Evolutionary conservation across 2,329 filamentous ascomycete genomes (phyloP), one percentile per base, ranked within the genome.

Genomic region (Hypoxylon sp.): DNA sequence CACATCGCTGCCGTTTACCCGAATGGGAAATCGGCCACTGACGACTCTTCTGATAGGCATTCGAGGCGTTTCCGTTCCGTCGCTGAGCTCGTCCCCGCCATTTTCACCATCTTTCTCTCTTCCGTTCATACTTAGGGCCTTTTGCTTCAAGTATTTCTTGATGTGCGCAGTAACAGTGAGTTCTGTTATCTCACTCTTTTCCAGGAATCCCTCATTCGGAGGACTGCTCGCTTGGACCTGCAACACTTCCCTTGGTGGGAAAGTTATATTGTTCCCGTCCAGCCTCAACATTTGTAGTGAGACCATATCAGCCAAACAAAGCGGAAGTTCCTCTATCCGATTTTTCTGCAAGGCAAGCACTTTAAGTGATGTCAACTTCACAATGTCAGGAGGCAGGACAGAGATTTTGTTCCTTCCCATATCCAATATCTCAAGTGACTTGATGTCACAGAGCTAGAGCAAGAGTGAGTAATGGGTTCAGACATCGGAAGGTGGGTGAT

Each of bases 291-390:
- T 92, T 77, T 95, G 93, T 65, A 98, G 82, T 60, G 93, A 96
- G 62, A 87, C 90, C 92, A 98, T 97, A 70, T 97, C 94, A 60
- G 93, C 93, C 21, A 98, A 82, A 71, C 93, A 94, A 5, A 92
- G 82, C 1, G 95, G 95, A 17, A 98, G 83, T 72, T 94, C 91
- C 70, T 93, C 90, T 73, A 98, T 93, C 65, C 91, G 89, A 78
- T 98, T 98, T 76, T 92, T 93, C 72, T 93, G 91, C 36, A 98
- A 87, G 1, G 94, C 94, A 60, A 98, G 84, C 14, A 98, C 94
- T 76, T 97, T 97, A 70, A 98, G 83, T 1, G 93, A 97, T 4
- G 90, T 90, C 74, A 98, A 84, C 75, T 90, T 93, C 66, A 87
- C 88, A 68, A 98, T 92, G 59, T 94, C 91, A 50, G 90, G 88